phyloP scores from a whole-genome alignment of 176 grass and related monocot species.

The Saccharum officinarum region DNA sequence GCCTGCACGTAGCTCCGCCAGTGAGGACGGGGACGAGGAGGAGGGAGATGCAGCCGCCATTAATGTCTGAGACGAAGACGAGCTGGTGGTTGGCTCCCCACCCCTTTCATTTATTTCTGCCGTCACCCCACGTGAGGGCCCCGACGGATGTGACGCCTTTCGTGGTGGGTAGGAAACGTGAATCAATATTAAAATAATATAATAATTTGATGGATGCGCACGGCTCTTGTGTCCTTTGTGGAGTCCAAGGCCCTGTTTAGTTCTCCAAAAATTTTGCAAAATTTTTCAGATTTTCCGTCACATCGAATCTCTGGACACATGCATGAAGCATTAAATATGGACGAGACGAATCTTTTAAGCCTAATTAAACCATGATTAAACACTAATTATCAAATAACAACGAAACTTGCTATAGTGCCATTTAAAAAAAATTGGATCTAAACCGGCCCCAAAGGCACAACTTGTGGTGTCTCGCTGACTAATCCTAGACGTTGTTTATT shows the following conservation, averaged over 20 bases:
- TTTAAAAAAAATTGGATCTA: no score
- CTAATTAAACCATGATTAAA: no score
- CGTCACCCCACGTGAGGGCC: background rate
- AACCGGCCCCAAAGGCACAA: no score
- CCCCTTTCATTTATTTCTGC: background rate
- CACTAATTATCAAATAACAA: no score
- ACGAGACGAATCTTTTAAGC: no score
- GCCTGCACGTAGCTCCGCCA: no score
- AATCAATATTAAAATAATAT: background rate
- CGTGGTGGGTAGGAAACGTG: background rate
- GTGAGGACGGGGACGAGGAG: background rate
- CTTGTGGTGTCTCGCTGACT: background rate
- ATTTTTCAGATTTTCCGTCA: no score
- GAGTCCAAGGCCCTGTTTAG: background rate
- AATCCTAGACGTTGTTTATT: background rate
- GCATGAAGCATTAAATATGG: no score
- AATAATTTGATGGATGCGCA: background rate
- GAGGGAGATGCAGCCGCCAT: constrained; percentile 7
- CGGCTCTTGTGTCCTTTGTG: background rate
- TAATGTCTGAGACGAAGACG: background rate
- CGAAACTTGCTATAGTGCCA: no score
- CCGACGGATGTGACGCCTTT: background rate
- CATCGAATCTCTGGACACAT: no score
- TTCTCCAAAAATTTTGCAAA: no score
- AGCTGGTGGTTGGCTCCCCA: background rate